Percentiles rank a stretch among this genome's conserved stretches.
Evolutionary conservation across 306 rosid species (phyloP).

Genomic region (Vicia villosa): DNA sequence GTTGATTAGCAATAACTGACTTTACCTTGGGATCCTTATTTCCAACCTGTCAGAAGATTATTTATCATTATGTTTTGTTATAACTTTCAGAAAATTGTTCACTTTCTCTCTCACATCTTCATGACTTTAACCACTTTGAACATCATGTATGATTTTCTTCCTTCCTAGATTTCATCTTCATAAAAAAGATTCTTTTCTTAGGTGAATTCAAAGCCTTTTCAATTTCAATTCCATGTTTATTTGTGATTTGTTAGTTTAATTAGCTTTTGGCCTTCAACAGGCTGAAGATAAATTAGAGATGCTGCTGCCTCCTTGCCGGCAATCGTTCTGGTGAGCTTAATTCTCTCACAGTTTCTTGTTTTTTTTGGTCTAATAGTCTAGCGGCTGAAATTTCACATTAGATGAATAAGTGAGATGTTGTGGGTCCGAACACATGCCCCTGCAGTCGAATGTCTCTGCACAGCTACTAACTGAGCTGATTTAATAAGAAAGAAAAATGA

Average conservation of each 20-base stretch:
- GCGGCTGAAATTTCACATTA: too few relatives aligned
- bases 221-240: conserved; percentile 28
- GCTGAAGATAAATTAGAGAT: conserved; percentile 40
- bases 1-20: conserved; percentile 26
- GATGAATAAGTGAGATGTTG: too few relatives aligned
- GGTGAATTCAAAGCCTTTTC: conserved; percentile 19
- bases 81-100: conserved; percentile 28
- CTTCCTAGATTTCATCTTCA: conserved; percentile 21
- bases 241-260: conserved; percentile 30
- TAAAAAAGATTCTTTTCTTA: conserved; percentile 21
- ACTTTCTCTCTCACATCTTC: conserved; percentile 28
- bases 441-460: too few relatives aligned
- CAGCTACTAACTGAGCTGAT: too few relatives aligned
- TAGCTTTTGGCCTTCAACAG: conserved; percentile 34
- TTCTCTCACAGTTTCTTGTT: conserved; percentile 22
- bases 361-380: too few relatives aligned
- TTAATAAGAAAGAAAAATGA: conserved; percentile 18
- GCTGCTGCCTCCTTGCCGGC: conserved; percentile 42
- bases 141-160: conserved; percentile 41
- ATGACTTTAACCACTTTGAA: conserved; percentile 22
- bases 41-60: conserved; percentile 39
- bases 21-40: conserved; percentile 48
- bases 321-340: conserved; percentile 41
- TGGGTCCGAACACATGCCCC: too few relatives aligned
- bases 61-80: conserved; percentile 16